These are phyloP conservation scores for Pythium dissotocum DNA, from an alignment of 352 stramenopile genomes.

Conservation along the genomic window DNA sequence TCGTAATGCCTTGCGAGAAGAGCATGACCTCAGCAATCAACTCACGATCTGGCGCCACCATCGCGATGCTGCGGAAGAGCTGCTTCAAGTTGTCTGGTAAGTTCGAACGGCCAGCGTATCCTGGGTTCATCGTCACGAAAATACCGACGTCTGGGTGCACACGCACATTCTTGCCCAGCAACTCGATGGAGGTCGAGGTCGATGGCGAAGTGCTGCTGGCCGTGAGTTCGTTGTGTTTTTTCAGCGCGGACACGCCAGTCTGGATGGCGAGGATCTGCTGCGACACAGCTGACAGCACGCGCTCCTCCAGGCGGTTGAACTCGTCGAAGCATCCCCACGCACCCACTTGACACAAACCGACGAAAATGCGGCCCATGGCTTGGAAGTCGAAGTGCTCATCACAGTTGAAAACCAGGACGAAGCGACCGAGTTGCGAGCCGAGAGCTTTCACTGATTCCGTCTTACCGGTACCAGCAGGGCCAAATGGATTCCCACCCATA, in stretches of 20 bases:
- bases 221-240: conserved; percentile 50
- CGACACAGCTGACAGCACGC: conserved; percentile 99
- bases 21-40: conserved; percentile 99
- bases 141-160: conserved; percentile 99
- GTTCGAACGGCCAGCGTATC: conserved; percentile 98
- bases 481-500: conserved; percentile 98
- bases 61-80: conserved; percentile 99
- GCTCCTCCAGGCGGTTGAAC: conserved; percentile 99
- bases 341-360: conserved; percentile 98
- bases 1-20: conserved; percentile 99
- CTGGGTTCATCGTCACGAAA: conserved; percentile 99
- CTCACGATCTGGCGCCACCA: conserved; percentile 99
- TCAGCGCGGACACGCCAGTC: conserved; percentile 92
- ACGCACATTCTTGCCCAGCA: conserved; percentile 94
- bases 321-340: conserved; percentile 99
- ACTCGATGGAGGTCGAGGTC: conserved; percentile 83
- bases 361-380: conserved; percentile 99
- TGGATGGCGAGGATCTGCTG: conserved; percentile 99
- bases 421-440: conserved; percentile 97
- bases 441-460: conserved; percentile 99
- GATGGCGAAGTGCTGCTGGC: conserved; percentile 27
- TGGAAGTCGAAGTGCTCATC: conserved; percentile 99
- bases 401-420: conserved; percentile 99
- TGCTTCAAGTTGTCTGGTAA: conserved; percentile 99
- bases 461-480: conserved; percentile 99